Base-by-base conservation (phyloP, 169 alveolate genomes). In the Pseudocohnilembus persalinus region DNA sequence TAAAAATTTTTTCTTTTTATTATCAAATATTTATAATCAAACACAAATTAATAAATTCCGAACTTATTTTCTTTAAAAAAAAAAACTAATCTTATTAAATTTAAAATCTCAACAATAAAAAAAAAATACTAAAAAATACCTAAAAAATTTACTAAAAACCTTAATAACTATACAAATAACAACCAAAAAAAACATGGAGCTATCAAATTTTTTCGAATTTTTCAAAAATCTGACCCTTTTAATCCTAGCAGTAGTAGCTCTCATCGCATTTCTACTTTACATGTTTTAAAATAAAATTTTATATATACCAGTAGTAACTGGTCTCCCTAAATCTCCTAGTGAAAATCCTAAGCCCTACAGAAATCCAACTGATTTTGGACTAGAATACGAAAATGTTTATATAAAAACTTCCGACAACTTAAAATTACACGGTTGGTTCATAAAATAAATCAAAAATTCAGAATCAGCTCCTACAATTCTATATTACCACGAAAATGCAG, bases 401-500 rank as follows among this genome's bases (percentile, higher is more conserved):
- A 83, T 94, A 32, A 81, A 65, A 76, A 93, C 98, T 25, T 82
- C 82, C 28, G 98, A 94, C 75, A 77, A 90, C 31, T 31, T 92
- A 27, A 91, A 63, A 74, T 77, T 96, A 65, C 87, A 79, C 27
- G 96, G 97, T 35, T 96, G 98, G 97, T 84, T 96, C 63, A 92
- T 96, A 31, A 83, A 79, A 26, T 83, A 85, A 73, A 26, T 64
- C 32, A 68, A 90, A 84, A 88, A 77, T 79, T 29, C 34, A 29
- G 77, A 88, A 20, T 34, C 91, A 82, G 90, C 35, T 34, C 91
- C 93, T 74, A 96, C 98, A 0, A 84, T 96, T 24, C 79, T 96
- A 27, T 96, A 86, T 86, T 94, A 94, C 85, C 98, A 95, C 78
- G 97, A 92, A 80, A 96, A 96, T 92, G 96, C 98, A 72, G 98